Conservation (phyloP, 371 early-diverging fungal species). For the Apophysomyces sp. region DNA sequence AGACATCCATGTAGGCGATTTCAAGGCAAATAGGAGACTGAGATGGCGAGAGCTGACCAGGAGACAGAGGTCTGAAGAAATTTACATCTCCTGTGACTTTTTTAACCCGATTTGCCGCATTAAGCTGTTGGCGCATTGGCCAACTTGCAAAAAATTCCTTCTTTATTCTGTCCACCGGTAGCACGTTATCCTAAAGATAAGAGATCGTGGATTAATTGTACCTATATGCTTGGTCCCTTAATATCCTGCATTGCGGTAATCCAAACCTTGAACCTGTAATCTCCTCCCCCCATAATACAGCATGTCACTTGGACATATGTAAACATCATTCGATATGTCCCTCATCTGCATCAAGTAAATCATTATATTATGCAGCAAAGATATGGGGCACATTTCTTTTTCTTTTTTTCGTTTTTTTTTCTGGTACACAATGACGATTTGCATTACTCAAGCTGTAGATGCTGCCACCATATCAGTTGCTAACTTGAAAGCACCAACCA, state of each 20-base stretch:
- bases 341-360: too few species aligned
- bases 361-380: too few species aligned
- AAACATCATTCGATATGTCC: too few species aligned
- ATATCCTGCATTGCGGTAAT: too few species aligned
- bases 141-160: too few species aligned
- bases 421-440: not conserved
- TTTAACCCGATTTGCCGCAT: not conserved
- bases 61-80: not conserved
- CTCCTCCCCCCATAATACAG: too few species aligned
- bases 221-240: too few species aligned
- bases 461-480: slow-evolving; percentile 63
- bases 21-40: not conserved
- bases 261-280: too few species aligned
- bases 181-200: too few species aligned
- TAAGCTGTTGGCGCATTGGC: not conserved
- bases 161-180: too few species aligned
- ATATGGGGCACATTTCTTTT: not conserved
- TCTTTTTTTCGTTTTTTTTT: not conserved
- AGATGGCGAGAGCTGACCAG: not conserved
- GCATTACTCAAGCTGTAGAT: not conserved
- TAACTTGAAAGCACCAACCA: slow-evolving; percentile 79
- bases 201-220: too few species aligned
- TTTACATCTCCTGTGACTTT: not conserved
- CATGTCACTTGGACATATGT: too few species aligned
- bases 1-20: slow-evolving; percentile 15